Evolutionary conservation across 1,139 yeast species (phyloP), one percentile per base, ranked within the genome.

Genomic region (Sugiyamaella japonica): DNA sequence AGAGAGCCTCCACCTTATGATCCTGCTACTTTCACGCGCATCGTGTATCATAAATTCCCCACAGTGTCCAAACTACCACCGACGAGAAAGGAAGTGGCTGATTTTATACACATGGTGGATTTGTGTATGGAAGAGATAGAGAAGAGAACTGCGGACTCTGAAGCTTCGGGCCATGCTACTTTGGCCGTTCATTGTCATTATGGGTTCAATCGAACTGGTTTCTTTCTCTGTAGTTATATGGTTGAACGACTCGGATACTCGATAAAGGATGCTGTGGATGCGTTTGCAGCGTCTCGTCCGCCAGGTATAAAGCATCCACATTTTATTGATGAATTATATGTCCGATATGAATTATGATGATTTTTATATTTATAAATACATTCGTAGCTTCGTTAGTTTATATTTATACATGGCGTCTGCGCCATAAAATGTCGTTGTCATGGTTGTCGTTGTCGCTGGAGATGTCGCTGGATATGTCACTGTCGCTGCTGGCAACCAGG

Each of bases 231-330:
- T 63, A 82, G 88, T 63, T 86, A 84, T 66, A 73, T 86, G 64
- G 77, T 86, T 42, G 89, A 85, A 62, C 72, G 72, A 54, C 70
- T 81, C 28, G 83, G 82, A 0, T 81, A 86, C 81, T 64, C 78
- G 2, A 88, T 86, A 3, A 73, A 73, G 47, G 86, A 84, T 48
- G 89, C 93, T 0, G 76, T 86, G 5, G 79, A 75, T 12, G 85
- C 84, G 0, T 86, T 84, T 66, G 76, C 74, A 50, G 60, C 54
- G 0, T 84, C 89, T 3, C 79, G 86, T 61, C 72, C 77, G 1
- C 91, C 93, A 0, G 95, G 95, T 0, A 85, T 86, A 52, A 84
- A 84, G 65, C 95, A 86, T 66, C 86, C 83, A 9, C 95, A 86
- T 69, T 86, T 86, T 65, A 77, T 85, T 17, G 91, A 86, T 70